Percentiles rank a stretch among this genome's conserved stretches.
Conservation (phyloP, 1,139 yeast genomes). For the Taphrina confusa region DNA sequence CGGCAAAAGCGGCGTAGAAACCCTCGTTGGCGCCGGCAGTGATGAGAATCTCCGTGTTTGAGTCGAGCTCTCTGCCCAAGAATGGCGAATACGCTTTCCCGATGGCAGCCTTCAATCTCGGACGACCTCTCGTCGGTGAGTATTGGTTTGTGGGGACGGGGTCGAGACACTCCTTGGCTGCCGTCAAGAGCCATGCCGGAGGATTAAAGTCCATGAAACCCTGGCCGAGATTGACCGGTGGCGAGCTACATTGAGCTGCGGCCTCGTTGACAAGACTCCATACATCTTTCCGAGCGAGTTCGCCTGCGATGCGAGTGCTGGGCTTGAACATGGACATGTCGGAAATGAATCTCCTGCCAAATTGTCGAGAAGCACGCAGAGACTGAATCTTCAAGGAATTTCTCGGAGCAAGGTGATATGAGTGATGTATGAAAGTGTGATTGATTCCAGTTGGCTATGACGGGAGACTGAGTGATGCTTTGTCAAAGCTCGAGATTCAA, state of each 20-base stretch:
- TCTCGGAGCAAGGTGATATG: background rate
- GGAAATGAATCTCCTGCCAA: background rate
- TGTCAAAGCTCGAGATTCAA: too few relatives aligned
- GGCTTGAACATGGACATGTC: constrained; percentile 29
- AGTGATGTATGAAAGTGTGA: too few relatives aligned
- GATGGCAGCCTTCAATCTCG: constrained; percentile 67
- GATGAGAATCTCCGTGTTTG: constrained; percentile 67
- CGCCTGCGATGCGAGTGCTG: constrained; percentile 23
- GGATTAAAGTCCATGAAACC: constrained; percentile 73
- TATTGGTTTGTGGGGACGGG: constrained; percentile 81
- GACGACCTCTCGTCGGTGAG: constrained; percentile 87
- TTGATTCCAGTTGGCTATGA: too few relatives aligned
- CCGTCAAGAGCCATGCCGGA: constrained; percentile 81
- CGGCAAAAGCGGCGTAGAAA: constrained; percentile 79
- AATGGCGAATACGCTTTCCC: constrained; percentile 69
- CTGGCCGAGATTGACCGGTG: constrained; percentile 86
- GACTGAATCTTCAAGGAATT: background rate
- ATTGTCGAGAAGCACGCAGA: background rate
- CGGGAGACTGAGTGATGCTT: too few relatives aligned
- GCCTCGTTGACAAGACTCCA: constrained; percentile 95
- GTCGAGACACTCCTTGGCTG: constrained; percentile 75
- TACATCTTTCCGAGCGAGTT: constrained; percentile 56
- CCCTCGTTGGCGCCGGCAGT: constrained; percentile 97
- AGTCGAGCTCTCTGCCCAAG: constrained; percentile 60
- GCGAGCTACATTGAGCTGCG: constrained; percentile 76